Base-by-base conservation (phyloP, 441 rosid species). In the Gossypium trilobum region DNA sequence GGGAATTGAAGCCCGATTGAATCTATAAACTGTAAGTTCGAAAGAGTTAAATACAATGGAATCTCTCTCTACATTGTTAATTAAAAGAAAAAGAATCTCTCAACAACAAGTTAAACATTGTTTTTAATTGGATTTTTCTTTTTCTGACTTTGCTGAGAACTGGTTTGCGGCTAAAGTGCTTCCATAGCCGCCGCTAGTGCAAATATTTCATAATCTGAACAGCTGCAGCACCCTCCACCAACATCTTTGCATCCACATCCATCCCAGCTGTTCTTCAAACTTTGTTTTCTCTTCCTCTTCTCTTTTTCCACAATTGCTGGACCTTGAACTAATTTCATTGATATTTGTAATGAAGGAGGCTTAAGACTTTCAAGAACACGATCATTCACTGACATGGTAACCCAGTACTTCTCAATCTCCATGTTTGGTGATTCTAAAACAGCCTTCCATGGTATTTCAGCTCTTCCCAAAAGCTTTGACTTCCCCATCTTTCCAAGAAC, bases 381-480 rank as follows among this genome's bases (percentile, higher is more conserved):
- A 0, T 31, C 75, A 33, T 78, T 80, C n/a, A 57, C 74, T 0
- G 82, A 54, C 85, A 89, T 77, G 58, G 72, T 69, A 0, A 87
- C 83, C 89, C 90, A 86, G 86, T 90, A 91, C 36, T 73, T 81
- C 63, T 87, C 86, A 44, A 91, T 76, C 69, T 85, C 94, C 92
- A 86, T 79, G 7, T 80, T 75, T 3, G 78, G 77, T 2, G 91
- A 80, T 65, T 85, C 91, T 14, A 89, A 56, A 33, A 85, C 91
- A 1, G 73, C 84, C 71, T 69, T 79, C 97, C 92, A 89, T 25
- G 88, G 84, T 71, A 91, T 33, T 59, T 89, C 89, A 54, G 84
- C 93, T 55, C 87, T 81, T 0, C 92, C 96, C 33, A 91, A 11
- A 11, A 91, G 80, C 73, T 79, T 74, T 7, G 98, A 88, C 65